Percentiles rank a stretch among this genome's conserved stretches.
Conservation (phyloP, 768 basidiomycete genomes). For the Phanerochaete sordida region DNA sequence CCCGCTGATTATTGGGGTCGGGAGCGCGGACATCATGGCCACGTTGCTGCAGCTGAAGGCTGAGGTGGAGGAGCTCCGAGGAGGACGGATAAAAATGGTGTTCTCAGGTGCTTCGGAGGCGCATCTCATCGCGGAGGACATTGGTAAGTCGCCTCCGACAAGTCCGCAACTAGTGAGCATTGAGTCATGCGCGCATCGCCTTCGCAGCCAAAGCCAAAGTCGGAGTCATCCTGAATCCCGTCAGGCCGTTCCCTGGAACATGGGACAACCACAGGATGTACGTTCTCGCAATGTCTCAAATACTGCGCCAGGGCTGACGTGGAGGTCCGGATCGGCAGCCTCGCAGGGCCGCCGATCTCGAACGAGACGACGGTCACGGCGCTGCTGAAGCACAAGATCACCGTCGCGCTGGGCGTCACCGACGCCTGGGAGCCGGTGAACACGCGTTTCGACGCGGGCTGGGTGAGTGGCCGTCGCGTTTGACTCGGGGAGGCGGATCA, state of each 20-base stretch:
- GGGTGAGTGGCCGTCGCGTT: conserved; percentile 26
- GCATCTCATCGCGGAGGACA: conserved; percentile 64
- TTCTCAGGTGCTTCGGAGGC: conserved; percentile 67
- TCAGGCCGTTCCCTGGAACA: conserved; percentile 55
- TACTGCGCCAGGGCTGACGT: neutral
- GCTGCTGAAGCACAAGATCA: conserved; percentile 58
- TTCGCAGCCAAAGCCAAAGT: conserved; percentile 30
- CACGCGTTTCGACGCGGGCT: conserved; percentile 36
- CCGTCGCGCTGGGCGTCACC: conserved; percentile 53
- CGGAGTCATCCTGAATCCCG: conserved; percentile 60
- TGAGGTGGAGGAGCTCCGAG: conserved; percentile 49
- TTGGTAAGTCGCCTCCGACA: conserved; percentile 37
- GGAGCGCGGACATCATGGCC: conserved; percentile 82
- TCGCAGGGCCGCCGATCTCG: conserved; percentile 69
- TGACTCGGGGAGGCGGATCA: neutral
- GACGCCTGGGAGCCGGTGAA: conserved; percentile 30
- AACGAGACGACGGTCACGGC: conserved; percentile 49
- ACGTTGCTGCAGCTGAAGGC: conserved; percentile 67
- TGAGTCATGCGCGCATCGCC: neutral
- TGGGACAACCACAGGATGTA: conserved; percentile 67
- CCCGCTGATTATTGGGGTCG: conserved; percentile 70
- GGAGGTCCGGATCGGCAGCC: conserved; percentile 27
- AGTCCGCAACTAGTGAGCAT: conserved; percentile 22
- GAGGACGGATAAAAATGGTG: conserved; percentile 48
- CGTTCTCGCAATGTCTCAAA: conserved; percentile 17